Evolutionary conservation across 345 rosid genomes (phyloP), one percentile per base, ranked within the genome.

Genomic region (Pistacia integerrima): DNA sequence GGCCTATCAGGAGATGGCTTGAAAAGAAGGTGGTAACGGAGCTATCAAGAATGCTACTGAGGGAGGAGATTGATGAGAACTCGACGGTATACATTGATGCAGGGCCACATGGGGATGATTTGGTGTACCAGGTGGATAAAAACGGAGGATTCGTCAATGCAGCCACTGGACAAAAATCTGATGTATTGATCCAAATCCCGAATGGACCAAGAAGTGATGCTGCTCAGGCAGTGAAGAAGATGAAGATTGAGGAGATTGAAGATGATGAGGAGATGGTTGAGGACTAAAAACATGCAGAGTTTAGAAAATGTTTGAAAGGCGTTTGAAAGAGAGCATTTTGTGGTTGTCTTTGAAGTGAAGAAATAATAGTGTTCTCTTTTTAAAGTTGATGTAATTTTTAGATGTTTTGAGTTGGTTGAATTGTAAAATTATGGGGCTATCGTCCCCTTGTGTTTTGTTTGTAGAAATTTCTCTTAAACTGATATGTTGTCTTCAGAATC

Each of bases 1-100:
- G 98, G 46, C 97, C 98, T 0, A 91, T 96, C 28, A 81, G 99
- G 81, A 91, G 99, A 68, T 96, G 98, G 99, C 93, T 96, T 0
- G 98, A 96, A 87, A 93, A 73, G 84, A 93, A 81, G 84, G 98
- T 96, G 78, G 98, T 96, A 0, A 96, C 99, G 0, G 93, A 92
- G 80, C 80, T 96, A 11, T 96, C 97, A 0, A 90, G 85, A 76
- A 91, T 93, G 99, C 89, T 96, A 0, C 63, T 96, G 52, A 87
- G 88, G 75, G 98, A 89, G 30, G 98, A 96, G 54, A 93, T 96
- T 0, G 97, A 96, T 20, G 99, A 93, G 72, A 96, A 90, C 86
- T 88, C 94, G 0, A 93, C 94, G 0, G 99, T 92, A 48, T 91
- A 87, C 77, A 92, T 96, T 6, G 97, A 96, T 6, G 93, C 92